These are phyloP conservation scores for Microstroma glucosiphilum DNA, from an alignment of 1,284 basidiomycete genomes.

Conservation along the genomic window DNA sequence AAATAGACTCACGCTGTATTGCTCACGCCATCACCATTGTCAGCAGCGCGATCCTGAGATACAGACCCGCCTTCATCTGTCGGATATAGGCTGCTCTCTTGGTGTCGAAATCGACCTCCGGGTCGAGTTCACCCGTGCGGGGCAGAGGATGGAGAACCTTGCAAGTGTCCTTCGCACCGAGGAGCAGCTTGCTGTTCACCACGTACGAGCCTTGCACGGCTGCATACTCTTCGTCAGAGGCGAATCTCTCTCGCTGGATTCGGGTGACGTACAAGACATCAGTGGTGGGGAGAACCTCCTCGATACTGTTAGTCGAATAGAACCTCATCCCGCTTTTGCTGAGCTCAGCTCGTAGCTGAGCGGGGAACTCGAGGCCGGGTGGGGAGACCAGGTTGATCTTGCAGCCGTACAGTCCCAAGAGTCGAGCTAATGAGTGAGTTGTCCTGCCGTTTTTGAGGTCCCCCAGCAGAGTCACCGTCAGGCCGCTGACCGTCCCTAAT, in stretches of 20 bases:
- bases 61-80: conserved; percentile 96
- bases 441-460: conserved; percentile 98
- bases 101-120: conserved; percentile 94
- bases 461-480: conserved; percentile 82
- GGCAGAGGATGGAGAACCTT: conserved; percentile 99
- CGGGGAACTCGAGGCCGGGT: conserved; percentile 82
- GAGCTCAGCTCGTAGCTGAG: conserved; percentile 70
- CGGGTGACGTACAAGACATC: conserved; percentile 97
- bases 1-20: too few species aligned
- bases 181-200: conserved; percentile 83
- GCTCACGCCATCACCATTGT: conserved; percentile 35
- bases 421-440: conserved; percentile 87
- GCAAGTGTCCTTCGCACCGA: conserved; percentile 84
- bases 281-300: conserved; percentile 83
- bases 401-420: conserved; percentile 76
- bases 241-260: conserved; percentile 91
- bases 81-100: conserved; percentile 94
- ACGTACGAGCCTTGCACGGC: conserved; percentile 87
- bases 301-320: conserved; percentile 76
- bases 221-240: conserved; percentile 73
- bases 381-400: conserved; percentile 95
- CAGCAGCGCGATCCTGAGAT: conserved; percentile 53
- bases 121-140: conserved; percentile 91
- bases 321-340: conserved; percentile 56
- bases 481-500: conserved; percentile 93